A percentile compares a stretch with the other conserved stretches of the same genome.
Conservation (phyloP, 495 filamentous ascomycete species). For the Saxispiralis lemnorum region DNA sequence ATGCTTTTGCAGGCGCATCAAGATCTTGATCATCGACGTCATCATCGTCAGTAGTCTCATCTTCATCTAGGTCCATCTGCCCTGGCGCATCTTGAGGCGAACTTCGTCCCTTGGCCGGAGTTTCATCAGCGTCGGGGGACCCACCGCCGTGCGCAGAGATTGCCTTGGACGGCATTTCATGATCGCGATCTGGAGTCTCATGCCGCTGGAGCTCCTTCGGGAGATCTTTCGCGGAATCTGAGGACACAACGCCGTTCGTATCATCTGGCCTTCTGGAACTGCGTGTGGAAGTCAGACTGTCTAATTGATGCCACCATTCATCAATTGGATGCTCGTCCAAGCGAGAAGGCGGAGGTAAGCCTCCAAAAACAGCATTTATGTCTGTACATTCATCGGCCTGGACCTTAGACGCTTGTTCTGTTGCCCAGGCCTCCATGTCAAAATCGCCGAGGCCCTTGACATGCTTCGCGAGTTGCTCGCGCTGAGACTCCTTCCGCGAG, state of each 20-base stretch:
- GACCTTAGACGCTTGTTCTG: too few species aligned
- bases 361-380: neutral
- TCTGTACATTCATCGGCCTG: neutral
- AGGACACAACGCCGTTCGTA: neutral
- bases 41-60: conserved; percentile 16
- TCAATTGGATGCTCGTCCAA: neutral
- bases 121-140: neutral
- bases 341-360: too few species aligned
- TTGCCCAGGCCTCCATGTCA: conserved; percentile 13
- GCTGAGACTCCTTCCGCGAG: conserved; percentile 8
- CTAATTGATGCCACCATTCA: neutral
- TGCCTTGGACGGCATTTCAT: neutral
- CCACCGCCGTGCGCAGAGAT: neutral
- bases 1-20: conserved; percentile 4
- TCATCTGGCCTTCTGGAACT: too few species aligned
- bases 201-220: conserved; percentile 10
- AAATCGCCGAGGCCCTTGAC: conserved; percentile 18
- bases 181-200: conserved; percentile 3
- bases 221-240: neutral
- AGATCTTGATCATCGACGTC: conserved; percentile 15
- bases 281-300: too few species aligned
- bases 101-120: too few species aligned
- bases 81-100: too few species aligned
- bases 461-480: conserved; percentile 14
- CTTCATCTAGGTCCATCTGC: neutral